phyloP scores from a whole-genome alignment of 331 rosid genomes.

The Erythrophleum ivorense region DNA sequence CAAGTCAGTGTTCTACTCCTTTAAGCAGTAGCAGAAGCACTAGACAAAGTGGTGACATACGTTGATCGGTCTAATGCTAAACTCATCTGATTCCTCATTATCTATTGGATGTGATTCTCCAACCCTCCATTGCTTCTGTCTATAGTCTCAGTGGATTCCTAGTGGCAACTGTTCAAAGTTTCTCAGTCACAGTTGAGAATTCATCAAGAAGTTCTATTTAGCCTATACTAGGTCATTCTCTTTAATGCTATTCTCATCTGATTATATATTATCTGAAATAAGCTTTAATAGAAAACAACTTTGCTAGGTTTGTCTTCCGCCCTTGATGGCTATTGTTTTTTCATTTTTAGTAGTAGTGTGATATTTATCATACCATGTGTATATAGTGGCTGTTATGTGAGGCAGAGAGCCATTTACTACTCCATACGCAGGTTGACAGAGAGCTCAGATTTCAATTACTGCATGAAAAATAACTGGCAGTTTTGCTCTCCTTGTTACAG shows the following conservation, averaged over 20 bases:
- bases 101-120: slow-evolving; percentile 33
- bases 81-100: slow-evolving; percentile 15
- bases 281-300: slow-evolving; percentile 10
- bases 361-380: slow-evolving; percentile 8
- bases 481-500: neutral
- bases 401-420: neutral
- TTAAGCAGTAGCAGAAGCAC: slow-evolving; percentile 60
- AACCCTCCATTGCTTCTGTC: slow-evolving; percentile 39
- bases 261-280: slow-evolving; percentile 36
- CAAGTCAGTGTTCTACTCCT: slow-evolving; percentile 65
- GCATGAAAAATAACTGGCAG: neutral
- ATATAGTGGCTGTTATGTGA: neutral
- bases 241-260: slow-evolving; percentile 24
- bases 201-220: slow-evolving; percentile 20
- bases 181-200: neutral
- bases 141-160: slow-evolving; percentile 24
- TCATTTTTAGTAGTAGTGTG: neutral
- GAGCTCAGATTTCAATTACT: neutral
- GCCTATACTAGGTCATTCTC: slow-evolving; percentile 35
- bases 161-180: slow-evolving; percentile 38
- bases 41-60: slow-evolving; percentile 61
- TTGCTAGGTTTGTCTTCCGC: neutral
- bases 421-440: neutral
- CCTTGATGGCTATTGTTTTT: neutral
- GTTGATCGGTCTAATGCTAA: slow-evolving; percentile 46